Evolutionary conservation across 768 basidiomycete genomes (phyloP), one percentile per base, ranked within the genome.

Genomic region (Calocybe indica): DNA sequence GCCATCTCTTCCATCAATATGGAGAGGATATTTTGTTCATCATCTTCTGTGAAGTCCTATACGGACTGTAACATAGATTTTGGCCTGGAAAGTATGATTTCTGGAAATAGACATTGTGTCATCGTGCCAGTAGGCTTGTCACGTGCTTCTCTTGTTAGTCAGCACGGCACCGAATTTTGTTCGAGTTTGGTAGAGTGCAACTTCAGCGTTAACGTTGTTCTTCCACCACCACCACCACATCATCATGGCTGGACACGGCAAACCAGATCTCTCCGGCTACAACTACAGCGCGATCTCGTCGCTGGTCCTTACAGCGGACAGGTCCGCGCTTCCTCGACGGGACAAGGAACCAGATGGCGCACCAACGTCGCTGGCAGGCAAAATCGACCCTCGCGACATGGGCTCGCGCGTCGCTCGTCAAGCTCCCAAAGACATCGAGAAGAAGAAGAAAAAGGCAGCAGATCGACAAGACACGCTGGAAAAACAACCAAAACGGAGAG

Each of bases 261-360:
- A 85, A 71, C 84, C 80, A 45, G 91, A 95, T 66, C 68, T 89
- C 58, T 92, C 90, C 52, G 83, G 82, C 38, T 97, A 93, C 80
- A 96, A 96, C 73, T 97, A 98, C 76, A 83, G 87, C 40, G 90
- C 90, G 46, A 94, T 97, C 61, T 92, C 92, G 29, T 93, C 91
- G 14, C 79, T 97, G 38, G 95, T 98, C 39, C 75, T 97, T 60
- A 93, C 89, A n/a, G 91, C 95, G 9, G 87, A 91, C 69, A 75
- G 84, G 46, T 86, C 88, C 44, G 78, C 75, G 1, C 69, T 92
- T 43, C 89, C 89, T 13, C 78, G 92, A 40, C 77, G 93, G 52
- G 91, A 94, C 76, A 89, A 89, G 70, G 95, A 99, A 64, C 94
- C 94, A 6, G 93, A 96, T 73, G 95, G 96, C 52, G 91, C 92